These are phyloP conservation scores for Lactarius indigo DNA, from an alignment of 768 basidiomycete genomes.

Conservation along the genomic window DNA sequence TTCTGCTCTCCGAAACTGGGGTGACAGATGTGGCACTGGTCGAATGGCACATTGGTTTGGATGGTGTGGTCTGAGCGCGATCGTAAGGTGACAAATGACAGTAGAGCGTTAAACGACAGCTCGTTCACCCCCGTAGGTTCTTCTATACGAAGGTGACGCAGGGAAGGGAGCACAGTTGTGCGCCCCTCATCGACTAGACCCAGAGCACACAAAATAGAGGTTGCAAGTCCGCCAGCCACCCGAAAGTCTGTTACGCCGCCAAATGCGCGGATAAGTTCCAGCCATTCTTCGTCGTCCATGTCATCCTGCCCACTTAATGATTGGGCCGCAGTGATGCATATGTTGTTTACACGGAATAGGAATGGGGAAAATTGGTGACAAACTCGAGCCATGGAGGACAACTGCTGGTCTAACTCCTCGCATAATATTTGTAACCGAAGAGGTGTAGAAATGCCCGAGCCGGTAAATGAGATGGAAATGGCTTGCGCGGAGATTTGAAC, in stretches of 20 bases:
- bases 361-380: not conserved
- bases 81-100: too few relatives aligned
- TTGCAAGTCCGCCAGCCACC: too few relatives aligned
- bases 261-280: not conserved
- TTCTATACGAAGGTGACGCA: too few relatives aligned
- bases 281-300: not conserved
- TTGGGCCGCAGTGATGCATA: not conserved
- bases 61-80: too few relatives aligned
- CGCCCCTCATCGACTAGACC: too few relatives aligned
- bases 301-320: not conserved
- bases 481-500: too few relatives aligned
- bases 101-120: too few relatives aligned
- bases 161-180: too few relatives aligned
- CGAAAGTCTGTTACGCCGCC: not conserved
- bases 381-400: not conserved
- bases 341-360: not conserved
- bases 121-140: too few relatives aligned
- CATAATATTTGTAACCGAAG: not conserved
- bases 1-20: too few relatives aligned
- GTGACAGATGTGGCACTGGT: too few relatives aligned
- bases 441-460: not conserved
- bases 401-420: not conserved
- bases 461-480: not conserved
- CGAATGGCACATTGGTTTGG: too few relatives aligned
- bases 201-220: slow-evolving; percentile 13